Evolutionary conservation across 371 early-diverging fungal species (phyloP).

Genomic region (Zancudomyces culisetae): DNA sequence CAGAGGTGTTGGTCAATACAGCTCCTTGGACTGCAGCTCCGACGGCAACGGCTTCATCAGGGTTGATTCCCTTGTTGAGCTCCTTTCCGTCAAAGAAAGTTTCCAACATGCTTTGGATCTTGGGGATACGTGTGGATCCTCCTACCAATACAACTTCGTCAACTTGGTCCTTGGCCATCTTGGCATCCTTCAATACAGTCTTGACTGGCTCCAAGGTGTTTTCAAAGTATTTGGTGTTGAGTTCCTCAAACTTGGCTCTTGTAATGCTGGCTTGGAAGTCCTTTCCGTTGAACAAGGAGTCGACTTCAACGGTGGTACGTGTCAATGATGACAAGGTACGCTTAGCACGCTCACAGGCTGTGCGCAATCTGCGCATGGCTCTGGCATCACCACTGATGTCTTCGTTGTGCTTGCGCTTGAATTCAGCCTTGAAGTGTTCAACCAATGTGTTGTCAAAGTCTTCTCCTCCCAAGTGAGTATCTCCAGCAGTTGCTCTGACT

Average conservation of each 20-base stretch:
- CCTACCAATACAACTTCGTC: slow-evolving; percentile 98
- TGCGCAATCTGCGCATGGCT: slow-evolving; percentile 85
- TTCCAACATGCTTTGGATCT: slow-evolving; percentile 91
- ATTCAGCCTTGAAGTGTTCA: slow-evolving; percentile 71
- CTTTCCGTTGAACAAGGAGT: slow-evolving; percentile 83
- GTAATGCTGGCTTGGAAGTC: slow-evolving; percentile 89
- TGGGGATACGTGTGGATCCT: slow-evolving; percentile 99
- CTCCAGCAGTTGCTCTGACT: slow-evolving; percentile 91
- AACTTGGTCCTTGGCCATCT: slow-evolving; percentile 80
- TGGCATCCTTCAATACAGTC: slow-evolving; percentile 82
- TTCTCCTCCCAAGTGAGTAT: slow-evolving; percentile 97
- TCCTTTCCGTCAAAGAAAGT: slow-evolving; percentile 97
- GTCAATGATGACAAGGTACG: slow-evolving; percentile 79
- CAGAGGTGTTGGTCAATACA: slow-evolving; percentile 49
- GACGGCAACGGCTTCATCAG: slow-evolving; percentile 97
- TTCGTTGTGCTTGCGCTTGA: slow-evolving; percentile 81
- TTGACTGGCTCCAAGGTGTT: slow-evolving; percentile 88
- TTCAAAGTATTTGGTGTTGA: slow-evolving; percentile 85
- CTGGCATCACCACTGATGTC: slow-evolving; percentile 50
- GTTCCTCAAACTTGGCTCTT: slow-evolving; percentile 95
- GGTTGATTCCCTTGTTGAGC: slow-evolving; percentile 94
- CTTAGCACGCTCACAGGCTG: slow-evolving; percentile 93
- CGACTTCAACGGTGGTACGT: slow-evolving; percentile 81
- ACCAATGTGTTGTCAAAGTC: slow-evolving; percentile 93
- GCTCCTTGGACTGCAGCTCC: slow-evolving; percentile 98